Base-by-base conservation (phyloP, 257 asterid genomes). In the Echium plantagineum region DNA sequence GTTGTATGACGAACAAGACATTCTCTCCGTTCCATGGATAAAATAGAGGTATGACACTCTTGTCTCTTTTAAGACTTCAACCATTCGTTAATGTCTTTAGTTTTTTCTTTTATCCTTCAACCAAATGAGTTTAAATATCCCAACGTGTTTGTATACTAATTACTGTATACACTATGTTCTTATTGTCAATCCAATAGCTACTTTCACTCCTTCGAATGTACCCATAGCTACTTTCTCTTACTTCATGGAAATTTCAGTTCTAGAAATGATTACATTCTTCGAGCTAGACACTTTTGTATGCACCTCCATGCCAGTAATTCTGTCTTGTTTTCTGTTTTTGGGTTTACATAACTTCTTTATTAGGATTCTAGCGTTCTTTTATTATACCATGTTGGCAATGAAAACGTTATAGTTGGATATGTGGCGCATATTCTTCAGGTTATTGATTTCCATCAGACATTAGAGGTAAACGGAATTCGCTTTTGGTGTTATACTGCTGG, bases 401-500 rank as follows among this genome's bases (percentile, higher is more conserved):
- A 31, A 15, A 21, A 52, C 21, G 35, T 38, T 24, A n/a, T 57
- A 56, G 22, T 64, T 63, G 35, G 54, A 35, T 61, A 15, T 31
- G 58, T 52, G 31, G 42, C n/a, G 35, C 67, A 30, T 57, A 49
- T 63, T 62, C 57, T 72, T 61, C 76, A 90, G 97, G 98, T 93
- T 71, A 89, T 93, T 59, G 97, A 93, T 77, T 93, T 89, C 83
- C 99, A 93, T 70, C 99, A 89, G 80, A 93, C 99, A 6, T 63
- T 89, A 58, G 97, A 93, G 77, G 96, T 93, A 30, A 84, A 89
- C 22, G 97, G 96, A 20, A 83, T 93, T 66, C 95, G 97, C 57
- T 93, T 93, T 78, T 93, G 99, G 99, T 89, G 99, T 74, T 93
- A 93, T 57, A 93, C 99, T 30, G 99, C 99, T 15, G 97, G 99